Base-by-base conservation (phyloP, 345 rosid species). In the Lumnitzera racemosa region DNA sequence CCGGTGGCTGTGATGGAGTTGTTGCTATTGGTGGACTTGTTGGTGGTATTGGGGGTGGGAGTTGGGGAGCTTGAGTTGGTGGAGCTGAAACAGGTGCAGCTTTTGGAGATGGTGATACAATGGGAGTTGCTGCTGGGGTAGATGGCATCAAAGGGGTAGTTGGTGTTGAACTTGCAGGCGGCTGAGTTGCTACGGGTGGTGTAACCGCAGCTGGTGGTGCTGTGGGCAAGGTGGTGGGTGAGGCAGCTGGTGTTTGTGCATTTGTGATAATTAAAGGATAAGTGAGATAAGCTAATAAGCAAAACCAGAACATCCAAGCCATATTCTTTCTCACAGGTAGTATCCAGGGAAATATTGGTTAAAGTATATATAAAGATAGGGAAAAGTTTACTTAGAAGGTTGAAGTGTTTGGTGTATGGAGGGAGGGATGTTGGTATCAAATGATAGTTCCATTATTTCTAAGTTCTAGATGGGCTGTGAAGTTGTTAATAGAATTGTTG, bases 181-280 rank as follows among this genome's bases (percentile, higher is more conserved):
- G 58, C 24, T 66, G 76, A 7, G 72, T 52, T 52, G 82, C 53
- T 13, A 72, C 25, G 31, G 85, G 76, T n/a, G 80, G 59, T 11
- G 74, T 67, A 20, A 79, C 46, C 16, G 51, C 36, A 36, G 43
- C 43, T 36, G 43, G 43, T 36, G 43, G 43, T 36, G 43, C 43
- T 36, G 11, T 36, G 43, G 43, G 43, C 43, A 36, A 36, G 8
- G 83, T 72, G 27, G 74, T 59, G 0, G 97, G 97, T 17, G 90
- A 77, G 51, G 84, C 76, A 10, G 83, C 86, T 23, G 96, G 97
- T 67, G 81, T 61, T 77, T 88, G 91, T 64, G 87, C 89, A 76
- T 70, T 67, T 60, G 72, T 76, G 61, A 61, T 65, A 72, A 70
- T 63, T 25, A 74, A 49, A 25, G 70, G 76, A 66, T 78, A 66